These are phyloP conservation scores for Wickerhamiella shivajii DNA, from an alignment of 805 yeast species.

Conservation along the genomic window DNA sequence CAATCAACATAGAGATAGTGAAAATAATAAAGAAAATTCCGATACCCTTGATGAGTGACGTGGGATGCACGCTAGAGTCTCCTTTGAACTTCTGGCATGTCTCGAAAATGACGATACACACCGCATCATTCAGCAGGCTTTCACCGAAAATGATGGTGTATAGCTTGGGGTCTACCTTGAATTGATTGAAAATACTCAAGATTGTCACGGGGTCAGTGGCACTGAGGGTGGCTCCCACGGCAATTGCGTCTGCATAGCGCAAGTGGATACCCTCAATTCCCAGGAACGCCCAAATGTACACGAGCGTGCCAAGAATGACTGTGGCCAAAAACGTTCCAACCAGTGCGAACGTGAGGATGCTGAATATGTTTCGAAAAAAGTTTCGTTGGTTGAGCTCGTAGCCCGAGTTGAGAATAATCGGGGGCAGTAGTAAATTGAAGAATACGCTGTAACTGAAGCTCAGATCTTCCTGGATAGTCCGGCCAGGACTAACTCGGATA, in stretches of 20 bases:
- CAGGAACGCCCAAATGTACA: conserved; percentile 78
- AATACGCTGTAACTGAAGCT: conserved; percentile 89
- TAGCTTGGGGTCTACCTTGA: conserved; percentile 93
- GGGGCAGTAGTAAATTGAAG: conserved; percentile 87
- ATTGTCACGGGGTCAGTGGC: conserved; percentile 99
- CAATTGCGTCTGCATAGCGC: conserved; percentile 92
- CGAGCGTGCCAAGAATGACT: conserved; percentile 72
- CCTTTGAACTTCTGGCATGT: conserved; percentile 96
- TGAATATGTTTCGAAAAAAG: conserved; percentile 81
- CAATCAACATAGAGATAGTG: conserved; percentile 79
- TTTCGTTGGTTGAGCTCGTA: conserved; percentile 93
- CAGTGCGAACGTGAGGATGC: conserved; percentile 85
- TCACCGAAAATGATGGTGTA: conserved; percentile 97
- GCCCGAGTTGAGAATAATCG: conserved; percentile 90
- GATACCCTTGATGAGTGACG: conserved; percentile 64
- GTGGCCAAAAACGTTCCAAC: conserved; percentile 94
- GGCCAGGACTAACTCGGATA: conserved; percentile 87
- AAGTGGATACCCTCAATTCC: conserved; percentile 80
- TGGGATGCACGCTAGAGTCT: conserved; percentile 31
- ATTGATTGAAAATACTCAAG: conserved; percentile 88
- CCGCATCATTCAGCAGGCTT: conserved; percentile 88
- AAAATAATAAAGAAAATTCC: conserved; percentile 89
- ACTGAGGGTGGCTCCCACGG: conserved; percentile 93
- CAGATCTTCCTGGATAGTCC: conserved; percentile 91
- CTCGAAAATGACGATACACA: conserved; percentile 97